A percentile compares a stretch with the other conserved stretches of the same genome.
Evolutionary conservation across 73 alveolate genomes (phyloP).

Genomic region (Stentor roeselii): DNA sequence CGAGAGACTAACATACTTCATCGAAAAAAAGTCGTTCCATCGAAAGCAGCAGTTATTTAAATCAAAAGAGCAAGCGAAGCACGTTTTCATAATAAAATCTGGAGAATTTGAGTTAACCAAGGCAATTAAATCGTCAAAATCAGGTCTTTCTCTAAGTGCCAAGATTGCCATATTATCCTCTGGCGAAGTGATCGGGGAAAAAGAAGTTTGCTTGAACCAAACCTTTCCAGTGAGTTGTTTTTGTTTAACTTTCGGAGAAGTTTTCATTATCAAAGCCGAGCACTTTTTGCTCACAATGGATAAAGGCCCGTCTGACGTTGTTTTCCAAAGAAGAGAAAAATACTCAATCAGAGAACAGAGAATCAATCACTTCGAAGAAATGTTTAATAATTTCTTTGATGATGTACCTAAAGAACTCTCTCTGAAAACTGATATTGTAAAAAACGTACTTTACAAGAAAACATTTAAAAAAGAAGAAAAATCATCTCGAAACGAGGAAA

Average conservation of each 20-base stretch:
- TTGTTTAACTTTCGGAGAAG: not conserved
- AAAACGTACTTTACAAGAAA: too few species aligned
- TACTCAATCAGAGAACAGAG: not conserved
- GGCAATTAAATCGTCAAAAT: not conserved
- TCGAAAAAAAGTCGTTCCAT: not conserved
- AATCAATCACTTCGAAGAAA: not conserved
- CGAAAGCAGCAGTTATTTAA: conserved; percentile 19
- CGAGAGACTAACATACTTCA: conserved; percentile 23
- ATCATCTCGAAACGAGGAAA: too few species aligned
- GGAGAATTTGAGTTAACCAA: conserved; percentile 50
- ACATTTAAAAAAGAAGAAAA: too few species aligned
- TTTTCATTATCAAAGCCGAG: not conserved
- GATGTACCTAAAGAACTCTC: too few species aligned
- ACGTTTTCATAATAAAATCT: conserved; percentile 34
- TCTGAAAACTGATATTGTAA: too few species aligned
- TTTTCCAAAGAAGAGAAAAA: not conserved
- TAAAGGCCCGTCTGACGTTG: not conserved
- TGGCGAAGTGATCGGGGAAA: conserved; percentile 18
- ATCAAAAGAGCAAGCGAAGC: conserved; percentile 33
- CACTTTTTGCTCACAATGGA: not conserved
- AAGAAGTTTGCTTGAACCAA: not conserved
- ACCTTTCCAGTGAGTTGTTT: not conserved
- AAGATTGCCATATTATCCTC: conserved; percentile 27
- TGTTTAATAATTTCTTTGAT: too few species aligned
- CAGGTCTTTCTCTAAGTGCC: not conserved